Evolutionary conservation across 768 basidiomycete species (phyloP), one percentile per base, ranked within the genome.

Genomic region (Pisolithus marmoratus): DNA sequence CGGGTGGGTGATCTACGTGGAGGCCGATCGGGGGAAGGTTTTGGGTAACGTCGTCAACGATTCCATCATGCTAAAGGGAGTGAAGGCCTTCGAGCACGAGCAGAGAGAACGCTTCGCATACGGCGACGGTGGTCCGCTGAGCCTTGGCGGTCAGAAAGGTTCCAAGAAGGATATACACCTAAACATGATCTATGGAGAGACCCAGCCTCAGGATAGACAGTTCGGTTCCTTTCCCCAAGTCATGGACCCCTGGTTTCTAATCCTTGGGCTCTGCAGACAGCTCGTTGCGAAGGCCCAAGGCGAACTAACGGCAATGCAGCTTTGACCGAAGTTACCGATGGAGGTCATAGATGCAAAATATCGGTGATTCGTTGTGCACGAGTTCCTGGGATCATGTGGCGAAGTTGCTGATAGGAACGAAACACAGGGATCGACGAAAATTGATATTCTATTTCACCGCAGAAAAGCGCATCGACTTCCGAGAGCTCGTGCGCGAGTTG

Each of bases 321-420:
- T 97, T 50, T 96, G 94, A 59, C 84, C 94, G 73, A 93, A 93
- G 65, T 72, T 97, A 63, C 94, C 94, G 15, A 99, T 99, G 95
- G 92, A 97, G 69, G 94, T 99, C 53, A 85, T 96, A 46, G 95
- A 97, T 69, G 95, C 94, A 29, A 95, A 98, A 71, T 99, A 94
- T 73, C 95, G 98, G 65, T 98, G 94, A 93, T 94, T 51, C 26
- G 87, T 23, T 36, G 14, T 1, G 11, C 27, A 11, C 40, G 20
- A 24, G 3, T 50, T 40, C 46, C 38, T n/a, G n/a, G n/a, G n/a
- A n/a, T n/a, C n/a, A n/a, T n/a, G n/a, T n/a, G n/a, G n/a, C n/a
- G n/a, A n/a, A n/a, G n/a, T n/a, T 20, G 24, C 27, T 55, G 41
- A 40, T 29, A n/a, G 46, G 56, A 34, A 11, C 12, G 48, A 23